Percentiles rank a stretch among this genome's conserved stretches.
Conservation (phyloP, 2,329 filamentous ascomycete species). For the Meredithiella fracta region DNA sequence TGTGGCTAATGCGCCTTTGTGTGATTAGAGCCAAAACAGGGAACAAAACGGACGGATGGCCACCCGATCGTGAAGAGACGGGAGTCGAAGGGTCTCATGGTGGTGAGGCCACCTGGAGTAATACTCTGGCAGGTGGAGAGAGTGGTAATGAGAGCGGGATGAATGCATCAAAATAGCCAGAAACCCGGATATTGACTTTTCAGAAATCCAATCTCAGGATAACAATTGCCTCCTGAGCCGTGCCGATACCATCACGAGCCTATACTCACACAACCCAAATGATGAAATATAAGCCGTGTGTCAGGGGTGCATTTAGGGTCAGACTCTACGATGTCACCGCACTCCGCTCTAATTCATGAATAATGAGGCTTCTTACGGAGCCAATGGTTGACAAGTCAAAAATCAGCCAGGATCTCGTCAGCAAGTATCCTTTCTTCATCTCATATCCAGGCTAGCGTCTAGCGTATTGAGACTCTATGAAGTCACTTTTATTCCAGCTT, state of each 20-base stretch:
- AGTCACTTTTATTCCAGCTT: not conserved
- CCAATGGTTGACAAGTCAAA: not conserved
- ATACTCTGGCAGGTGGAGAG: too few relatives aligned
- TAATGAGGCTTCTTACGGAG: not conserved
- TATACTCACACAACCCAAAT: not conserved
- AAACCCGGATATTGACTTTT: too few relatives aligned
- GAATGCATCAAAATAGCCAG: too few relatives aligned
- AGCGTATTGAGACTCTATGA: not conserved
- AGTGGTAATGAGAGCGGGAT: too few relatives aligned
- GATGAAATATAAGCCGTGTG: not conserved
- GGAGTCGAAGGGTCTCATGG: too few relatives aligned
- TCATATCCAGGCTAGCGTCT: not conserved
- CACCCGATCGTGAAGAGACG: too few relatives aligned
- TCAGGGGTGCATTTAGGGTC: not conserved
- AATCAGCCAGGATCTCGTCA: not conserved
- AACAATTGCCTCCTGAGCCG: not conserved
- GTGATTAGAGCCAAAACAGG: too few relatives aligned
- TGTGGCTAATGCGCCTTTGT: too few relatives aligned
- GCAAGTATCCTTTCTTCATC: too few relatives aligned
- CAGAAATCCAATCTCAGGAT: not conserved
- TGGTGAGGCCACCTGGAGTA: too few relatives aligned
- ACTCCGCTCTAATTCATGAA: not conserved
- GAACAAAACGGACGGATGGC: too few relatives aligned
- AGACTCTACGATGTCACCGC: not conserved
- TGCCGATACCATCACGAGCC: not conserved